Evolutionary conservation across 768 basidiomycete genomes (phyloP).

Genomic region (Xerocomus brunneocitrinus): DNA sequence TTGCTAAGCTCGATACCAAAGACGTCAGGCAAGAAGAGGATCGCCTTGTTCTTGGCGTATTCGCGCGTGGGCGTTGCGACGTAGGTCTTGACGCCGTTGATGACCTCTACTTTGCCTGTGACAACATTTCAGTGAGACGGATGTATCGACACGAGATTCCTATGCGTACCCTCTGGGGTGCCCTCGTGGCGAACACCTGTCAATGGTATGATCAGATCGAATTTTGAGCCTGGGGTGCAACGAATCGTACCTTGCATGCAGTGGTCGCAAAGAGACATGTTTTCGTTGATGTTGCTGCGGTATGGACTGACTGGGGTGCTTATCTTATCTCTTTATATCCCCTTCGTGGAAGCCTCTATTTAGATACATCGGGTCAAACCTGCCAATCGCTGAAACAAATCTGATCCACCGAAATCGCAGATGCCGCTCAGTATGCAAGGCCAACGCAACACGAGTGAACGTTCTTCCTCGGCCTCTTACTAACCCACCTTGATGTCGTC

Average conservation of each 20-base stretch:
- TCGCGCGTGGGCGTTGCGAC: constrained; percentile 48
- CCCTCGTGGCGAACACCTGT: constrained; percentile 50
- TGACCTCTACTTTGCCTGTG: constrained; percentile 41
- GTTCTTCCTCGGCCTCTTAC: background rate
- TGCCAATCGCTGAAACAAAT: background rate
- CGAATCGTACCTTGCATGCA: constrained; percentile 46
- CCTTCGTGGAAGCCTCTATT: background rate
- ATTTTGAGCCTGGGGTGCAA: background rate
- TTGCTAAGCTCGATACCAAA: constrained; percentile 50
- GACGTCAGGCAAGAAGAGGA: constrained; percentile 51
- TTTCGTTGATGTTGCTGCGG: background rate
- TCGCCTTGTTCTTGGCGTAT: constrained; percentile 51
- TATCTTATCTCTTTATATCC: constrained; percentile 13
- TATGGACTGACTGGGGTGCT: background rate
- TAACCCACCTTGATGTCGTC: background rate
- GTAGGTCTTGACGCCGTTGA: constrained; percentile 49
- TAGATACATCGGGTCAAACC: background rate
- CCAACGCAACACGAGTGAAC: background rate
- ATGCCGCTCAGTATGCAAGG: too few species aligned
- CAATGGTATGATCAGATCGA: background rate
- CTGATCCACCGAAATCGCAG: background rate
- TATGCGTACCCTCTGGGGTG: constrained; percentile 36
- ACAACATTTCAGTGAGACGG: background rate
- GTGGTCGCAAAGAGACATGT: constrained; percentile 52
- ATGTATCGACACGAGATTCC: background rate